Percentiles rank a stretch among this genome's conserved stretches.
Conservation (phyloP, 192 early-diverging fungal species). For the Coemansia sp. region DNA sequence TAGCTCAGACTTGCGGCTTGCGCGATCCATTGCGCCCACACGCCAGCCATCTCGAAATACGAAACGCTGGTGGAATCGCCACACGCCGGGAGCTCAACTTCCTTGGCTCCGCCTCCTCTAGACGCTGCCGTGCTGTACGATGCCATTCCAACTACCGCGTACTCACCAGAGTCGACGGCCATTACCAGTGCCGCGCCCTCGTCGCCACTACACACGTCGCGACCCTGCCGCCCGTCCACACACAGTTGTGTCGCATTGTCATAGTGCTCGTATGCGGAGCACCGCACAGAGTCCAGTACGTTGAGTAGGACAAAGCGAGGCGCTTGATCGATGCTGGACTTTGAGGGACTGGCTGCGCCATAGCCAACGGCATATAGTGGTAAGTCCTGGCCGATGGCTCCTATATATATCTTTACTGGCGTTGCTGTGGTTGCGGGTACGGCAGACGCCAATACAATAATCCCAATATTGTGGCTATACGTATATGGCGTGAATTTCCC, state of each 20-base stretch:
- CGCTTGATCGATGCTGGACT: not conserved
- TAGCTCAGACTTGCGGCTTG: too few relatives aligned
- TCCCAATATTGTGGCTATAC: conserved; percentile 26
- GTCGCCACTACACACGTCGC: conserved; percentile 22
- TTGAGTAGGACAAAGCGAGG: not conserved
- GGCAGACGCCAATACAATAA: conserved; percentile 17
- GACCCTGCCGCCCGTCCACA: not conserved
- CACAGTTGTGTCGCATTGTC: conserved; percentile 25
- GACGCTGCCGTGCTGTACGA: conserved; percentile 10
- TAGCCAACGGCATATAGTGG: conserved; percentile 17
- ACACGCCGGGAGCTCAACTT: not conserved
- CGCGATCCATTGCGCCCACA: conserved; percentile 29
- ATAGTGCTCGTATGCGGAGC: conserved; percentile 10
- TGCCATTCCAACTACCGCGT: conserved; percentile 22
- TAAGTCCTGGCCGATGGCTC: not conserved
- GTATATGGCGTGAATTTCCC: conserved; percentile 3
- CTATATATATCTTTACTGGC: conserved; percentile 15
- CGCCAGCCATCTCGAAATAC: conserved; percentile 20
- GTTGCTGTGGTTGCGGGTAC: conserved; percentile 14
- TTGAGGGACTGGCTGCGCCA: not conserved
- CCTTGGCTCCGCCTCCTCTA: not conserved
- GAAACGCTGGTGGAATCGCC: not conserved
- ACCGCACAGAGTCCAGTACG: not conserved
- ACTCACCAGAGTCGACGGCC: not conserved
- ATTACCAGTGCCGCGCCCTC: conserved; percentile 35